phyloP scores from a whole-genome alignment of 179 eudicot genomes.

The Amaranthus tricolor region DNA sequence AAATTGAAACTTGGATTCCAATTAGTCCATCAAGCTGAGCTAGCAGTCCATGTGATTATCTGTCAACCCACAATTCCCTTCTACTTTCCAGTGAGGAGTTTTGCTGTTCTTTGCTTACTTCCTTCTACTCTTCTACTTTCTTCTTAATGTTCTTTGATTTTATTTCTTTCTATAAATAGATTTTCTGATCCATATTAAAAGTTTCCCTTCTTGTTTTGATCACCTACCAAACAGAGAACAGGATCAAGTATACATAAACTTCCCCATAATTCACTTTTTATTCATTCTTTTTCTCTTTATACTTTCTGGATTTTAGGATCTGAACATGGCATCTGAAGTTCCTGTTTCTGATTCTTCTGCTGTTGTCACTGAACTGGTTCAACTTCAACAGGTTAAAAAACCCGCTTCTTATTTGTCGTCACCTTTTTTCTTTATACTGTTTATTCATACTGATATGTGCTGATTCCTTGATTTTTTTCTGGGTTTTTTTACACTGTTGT shows the following conservation, averaged over 20 bases:
- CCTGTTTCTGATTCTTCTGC: slow-evolving; percentile 31
- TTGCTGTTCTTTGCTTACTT: slow-evolving; percentile 31
- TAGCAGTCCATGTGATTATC: slow-evolving; percentile 45
- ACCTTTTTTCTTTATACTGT: not conserved
- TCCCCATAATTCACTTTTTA: not conserved
- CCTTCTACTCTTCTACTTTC: not conserved
- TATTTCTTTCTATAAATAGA: slow-evolving; percentile 9
- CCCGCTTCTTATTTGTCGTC: no score
- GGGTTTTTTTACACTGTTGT: no score
- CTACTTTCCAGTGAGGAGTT: slow-evolving; percentile 39
- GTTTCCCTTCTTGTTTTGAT: slow-evolving; percentile 21
- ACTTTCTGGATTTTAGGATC: slow-evolving; percentile 11
- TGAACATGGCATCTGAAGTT: slow-evolving; percentile 35
- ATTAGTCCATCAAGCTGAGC: slow-evolving; percentile 32
- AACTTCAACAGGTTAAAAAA: slow-evolving; percentile 26
- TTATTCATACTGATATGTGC: not conserved
- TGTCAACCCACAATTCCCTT: slow-evolving; percentile 35
- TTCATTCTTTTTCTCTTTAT: not conserved
- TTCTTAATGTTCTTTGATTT: not conserved
- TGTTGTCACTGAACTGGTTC: slow-evolving; percentile 10
- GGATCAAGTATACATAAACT: not conserved
- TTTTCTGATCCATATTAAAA: not conserved
- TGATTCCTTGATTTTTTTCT: not conserved
- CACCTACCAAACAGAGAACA: not conserved
- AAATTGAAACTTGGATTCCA: slow-evolving; percentile 10